Evolutionary conservation across 257 asterid genomes (phyloP).

Genomic region (Cruciata laevipes): DNA sequence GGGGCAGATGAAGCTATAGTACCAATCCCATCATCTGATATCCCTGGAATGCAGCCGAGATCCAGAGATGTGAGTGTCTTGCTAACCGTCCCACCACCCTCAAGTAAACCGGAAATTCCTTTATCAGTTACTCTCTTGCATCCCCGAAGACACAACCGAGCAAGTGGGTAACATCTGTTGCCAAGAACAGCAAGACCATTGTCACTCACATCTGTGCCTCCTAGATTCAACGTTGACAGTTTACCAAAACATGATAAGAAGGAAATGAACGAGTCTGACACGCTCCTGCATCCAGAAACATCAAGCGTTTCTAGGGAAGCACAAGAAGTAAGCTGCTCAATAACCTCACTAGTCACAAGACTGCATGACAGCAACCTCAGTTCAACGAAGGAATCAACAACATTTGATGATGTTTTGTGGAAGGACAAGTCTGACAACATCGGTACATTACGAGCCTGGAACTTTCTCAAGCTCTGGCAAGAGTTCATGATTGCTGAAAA

Average conservation of each 20-base stretch:
- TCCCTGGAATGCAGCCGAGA: constrained; percentile 60
- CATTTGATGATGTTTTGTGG: constrained; percentile 39
- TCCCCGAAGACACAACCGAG: constrained; percentile 52
- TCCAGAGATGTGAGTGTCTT: constrained; percentile 46
- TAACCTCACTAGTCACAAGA: constrained; percentile 67
- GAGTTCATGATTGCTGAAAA: constrained; percentile 52
- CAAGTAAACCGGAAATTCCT: constrained; percentile 49
- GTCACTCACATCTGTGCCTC: constrained; percentile 76
- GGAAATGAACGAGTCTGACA: constrained; percentile 52
- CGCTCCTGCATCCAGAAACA: constrained; percentile 59
- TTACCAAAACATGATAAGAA: constrained; percentile 41
- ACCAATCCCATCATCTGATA: constrained; percentile 51
- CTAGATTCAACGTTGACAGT: constrained; percentile 47
- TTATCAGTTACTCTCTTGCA: constrained; percentile 55
- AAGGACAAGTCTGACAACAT: constrained; percentile 65
- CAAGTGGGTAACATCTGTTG: constrained; percentile 38
- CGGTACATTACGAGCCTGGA: constrained; percentile 53
- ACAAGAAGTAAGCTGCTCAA: constrained; percentile 44
- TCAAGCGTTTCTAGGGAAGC: constrained; percentile 49
- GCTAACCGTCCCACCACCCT: constrained; percentile 35
- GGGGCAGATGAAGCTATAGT: constrained; percentile 40
- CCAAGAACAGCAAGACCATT: constrained; percentile 52
- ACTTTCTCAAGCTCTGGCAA: constrained; percentile 47
- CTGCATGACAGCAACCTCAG: constrained; percentile 52
- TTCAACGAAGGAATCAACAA: constrained; percentile 45